A percentile compares a stretch with the other conserved stretches of the same genome.
These are phyloP conservation scores for Botrytis hyacinthi DNA, from an alignment of 2,329 filamentous ascomycete genomes.

Conservation along the genomic window DNA sequence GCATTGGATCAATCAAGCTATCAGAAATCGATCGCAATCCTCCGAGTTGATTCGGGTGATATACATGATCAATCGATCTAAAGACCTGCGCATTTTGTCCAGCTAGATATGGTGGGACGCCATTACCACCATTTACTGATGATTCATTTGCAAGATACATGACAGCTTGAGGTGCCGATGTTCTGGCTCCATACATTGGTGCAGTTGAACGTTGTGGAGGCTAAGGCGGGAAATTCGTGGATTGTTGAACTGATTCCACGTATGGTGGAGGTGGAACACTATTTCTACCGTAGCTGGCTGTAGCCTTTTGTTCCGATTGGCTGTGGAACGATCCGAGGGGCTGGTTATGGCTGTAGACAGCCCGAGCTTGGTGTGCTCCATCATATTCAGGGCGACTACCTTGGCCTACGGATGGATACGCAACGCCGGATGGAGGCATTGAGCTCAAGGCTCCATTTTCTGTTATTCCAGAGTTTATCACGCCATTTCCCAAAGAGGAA, in stretches of 20 bases:
- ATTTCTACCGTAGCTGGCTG: neutral
- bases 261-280: neutral
- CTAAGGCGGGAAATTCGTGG: neutral
- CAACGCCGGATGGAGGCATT: neutral
- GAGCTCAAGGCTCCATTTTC: neutral
- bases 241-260: too few relatives aligned
- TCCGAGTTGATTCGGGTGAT: accelerated
- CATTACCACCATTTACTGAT: too few relatives aligned
- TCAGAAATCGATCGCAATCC: too few relatives aligned
- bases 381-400: neutral
- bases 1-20: neutral
- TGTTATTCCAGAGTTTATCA: neutral
- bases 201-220: neutral
- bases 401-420: neutral
- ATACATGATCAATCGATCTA: accelerated
- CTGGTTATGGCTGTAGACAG: neutral
- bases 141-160: accelerated
- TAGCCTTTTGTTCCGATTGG: neutral
- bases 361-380: neutral
- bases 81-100: neutral
- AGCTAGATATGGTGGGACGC: neutral
- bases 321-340: neutral
- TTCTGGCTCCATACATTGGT: neutral
- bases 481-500: neutral
- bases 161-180: neutral